Conservation (phyloP, 1,284 basidiomycete species). For the Rhizoctonia solani region DNA sequence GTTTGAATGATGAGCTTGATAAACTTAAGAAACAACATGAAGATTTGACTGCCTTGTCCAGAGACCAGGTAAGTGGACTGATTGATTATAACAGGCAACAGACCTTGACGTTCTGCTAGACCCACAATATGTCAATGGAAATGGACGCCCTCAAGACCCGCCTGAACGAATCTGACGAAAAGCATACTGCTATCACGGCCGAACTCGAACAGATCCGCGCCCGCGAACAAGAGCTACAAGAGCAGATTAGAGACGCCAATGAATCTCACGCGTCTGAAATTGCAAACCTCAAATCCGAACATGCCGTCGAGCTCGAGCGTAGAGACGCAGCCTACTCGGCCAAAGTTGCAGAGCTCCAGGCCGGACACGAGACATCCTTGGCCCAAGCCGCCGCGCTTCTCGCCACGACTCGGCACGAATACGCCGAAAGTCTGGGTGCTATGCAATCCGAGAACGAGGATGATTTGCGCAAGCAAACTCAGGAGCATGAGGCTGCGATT, state of each 20-base stretch:
- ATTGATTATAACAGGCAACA: background rate
- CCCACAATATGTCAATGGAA: slow-evolving; percentile 83
- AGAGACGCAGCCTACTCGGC: slow-evolving; percentile 14
- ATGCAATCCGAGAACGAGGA: slow-evolving; percentile 34
- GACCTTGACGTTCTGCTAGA: slow-evolving; percentile 49
- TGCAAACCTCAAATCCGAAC: slow-evolving; percentile 54
- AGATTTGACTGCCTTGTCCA: slow-evolving; percentile 73
- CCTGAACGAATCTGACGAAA: slow-evolving; percentile 51
- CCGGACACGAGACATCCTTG: slow-evolving; percentile 55
- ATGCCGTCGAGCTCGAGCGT: slow-evolving; percentile 45
- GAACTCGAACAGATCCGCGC: slow-evolving; percentile 59
- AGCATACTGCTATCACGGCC: slow-evolving; percentile 46
- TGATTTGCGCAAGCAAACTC: slow-evolving; percentile 33
- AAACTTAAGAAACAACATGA: slow-evolving; percentile 77
- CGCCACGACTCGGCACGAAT: slow-evolving; percentile 54
- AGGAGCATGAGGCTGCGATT: slow-evolving; percentile 37
- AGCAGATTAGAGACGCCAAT: slow-evolving; percentile 55
- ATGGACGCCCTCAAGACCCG: slow-evolving; percentile 71
- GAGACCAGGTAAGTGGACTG: slow-evolving; percentile 66
- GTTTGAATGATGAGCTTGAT: slow-evolving; percentile 67
- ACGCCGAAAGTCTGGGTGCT: slow-evolving; percentile 46
- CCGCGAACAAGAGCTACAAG: slow-evolving; percentile 58
- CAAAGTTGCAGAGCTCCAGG: slow-evolving; percentile 55
- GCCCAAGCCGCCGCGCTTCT: slow-evolving; percentile 51
- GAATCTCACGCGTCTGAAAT: slow-evolving; percentile 56